A percentile compares a stretch with the other conserved stretches of the same genome.
These are phyloP conservation scores for Breynia disticha DNA, from an alignment of 441 rosid genomes.

Conservation along the genomic window DNA sequence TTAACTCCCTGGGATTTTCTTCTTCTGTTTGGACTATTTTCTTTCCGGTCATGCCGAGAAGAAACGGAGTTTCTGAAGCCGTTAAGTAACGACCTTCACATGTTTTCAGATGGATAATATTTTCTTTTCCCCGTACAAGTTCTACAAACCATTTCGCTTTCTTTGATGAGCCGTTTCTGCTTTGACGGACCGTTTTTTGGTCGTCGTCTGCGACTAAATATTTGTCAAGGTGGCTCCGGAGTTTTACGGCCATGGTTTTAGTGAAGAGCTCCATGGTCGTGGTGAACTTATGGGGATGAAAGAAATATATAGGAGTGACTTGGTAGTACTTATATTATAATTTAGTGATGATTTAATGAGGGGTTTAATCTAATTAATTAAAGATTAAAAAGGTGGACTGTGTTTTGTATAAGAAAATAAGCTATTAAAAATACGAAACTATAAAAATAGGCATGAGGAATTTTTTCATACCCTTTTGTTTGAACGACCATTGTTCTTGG, in stretches of 20 bases:
- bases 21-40: constrained; percentile 52
- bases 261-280: constrained; percentile 41
- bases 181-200: constrained; percentile 31
- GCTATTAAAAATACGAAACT: too few species aligned
- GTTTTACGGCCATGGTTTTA: constrained; percentile 38
- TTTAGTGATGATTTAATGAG: background rate
- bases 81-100: constrained; percentile 45
- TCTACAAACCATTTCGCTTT: constrained; percentile 41
- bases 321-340: background rate
- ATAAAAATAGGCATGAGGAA: too few species aligned
- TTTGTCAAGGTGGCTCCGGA: constrained; percentile 45
- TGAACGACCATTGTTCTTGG: too few species aligned
- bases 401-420: too few species aligned
- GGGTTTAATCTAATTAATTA: background rate
- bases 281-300: background rate
- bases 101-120: constrained; percentile 32
- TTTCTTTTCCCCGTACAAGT: constrained; percentile 15
- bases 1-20: constrained; percentile 35
- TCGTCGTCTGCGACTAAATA: constrained; percentile 43
- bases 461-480: too few species aligned
- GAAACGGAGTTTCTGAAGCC: constrained; percentile 62
- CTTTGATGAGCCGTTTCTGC: constrained; percentile 20
- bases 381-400: constrained; percentile 13
- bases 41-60: constrained; percentile 75
- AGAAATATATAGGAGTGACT: background rate